These are phyloP conservation scores for Tricholoma hemisulphureum DNA, from an alignment of 768 basidiomycete species.

Conservation along the genomic window DNA sequence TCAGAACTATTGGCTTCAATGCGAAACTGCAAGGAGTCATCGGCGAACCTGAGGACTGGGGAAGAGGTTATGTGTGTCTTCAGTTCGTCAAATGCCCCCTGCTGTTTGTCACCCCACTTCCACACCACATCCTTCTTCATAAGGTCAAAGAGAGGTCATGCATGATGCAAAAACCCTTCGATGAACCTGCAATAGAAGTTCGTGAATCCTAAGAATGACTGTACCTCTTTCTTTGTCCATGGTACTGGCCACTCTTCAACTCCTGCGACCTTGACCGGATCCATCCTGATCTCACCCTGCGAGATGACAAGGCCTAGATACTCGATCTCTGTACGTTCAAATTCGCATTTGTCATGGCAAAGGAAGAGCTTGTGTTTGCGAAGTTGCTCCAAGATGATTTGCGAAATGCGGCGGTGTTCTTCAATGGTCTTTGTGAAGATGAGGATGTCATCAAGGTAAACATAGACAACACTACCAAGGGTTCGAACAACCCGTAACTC, in stretches of 20 bases:
- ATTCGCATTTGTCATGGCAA: background rate
- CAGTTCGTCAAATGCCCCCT: background rate
- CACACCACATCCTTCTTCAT: conserved; percentile 10
- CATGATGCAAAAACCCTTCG: conserved; percentile 19
- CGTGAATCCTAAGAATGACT: background rate
- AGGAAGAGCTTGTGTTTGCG: background rate
- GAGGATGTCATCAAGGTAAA: background rate
- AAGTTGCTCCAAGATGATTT: too few relatives aligned
- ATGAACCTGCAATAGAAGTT: conserved; percentile 16
- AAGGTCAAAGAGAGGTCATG: conserved; percentile 16
- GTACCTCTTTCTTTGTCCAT: background rate
- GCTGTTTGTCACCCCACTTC: background rate
- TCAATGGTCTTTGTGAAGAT: background rate
- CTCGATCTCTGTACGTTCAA: background rate
- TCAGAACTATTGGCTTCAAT: background rate
- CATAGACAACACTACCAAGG: conserved; percentile 13
- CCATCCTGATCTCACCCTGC: background rate
- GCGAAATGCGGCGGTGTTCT: too few relatives aligned
- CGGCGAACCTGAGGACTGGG: background rate
- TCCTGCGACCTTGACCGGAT: background rate
- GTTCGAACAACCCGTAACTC: conserved; percentile 31
- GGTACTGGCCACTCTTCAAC: background rate
- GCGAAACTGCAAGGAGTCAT: background rate
- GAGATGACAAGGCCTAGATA: background rate
- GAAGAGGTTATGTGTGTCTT: background rate